A percentile compares a stretch with the other conserved stretches of the same genome.
Evolutionary conservation across 352 stramenopile species (phyloP).

Genomic region (Globisporangium paroecandrum): DNA sequence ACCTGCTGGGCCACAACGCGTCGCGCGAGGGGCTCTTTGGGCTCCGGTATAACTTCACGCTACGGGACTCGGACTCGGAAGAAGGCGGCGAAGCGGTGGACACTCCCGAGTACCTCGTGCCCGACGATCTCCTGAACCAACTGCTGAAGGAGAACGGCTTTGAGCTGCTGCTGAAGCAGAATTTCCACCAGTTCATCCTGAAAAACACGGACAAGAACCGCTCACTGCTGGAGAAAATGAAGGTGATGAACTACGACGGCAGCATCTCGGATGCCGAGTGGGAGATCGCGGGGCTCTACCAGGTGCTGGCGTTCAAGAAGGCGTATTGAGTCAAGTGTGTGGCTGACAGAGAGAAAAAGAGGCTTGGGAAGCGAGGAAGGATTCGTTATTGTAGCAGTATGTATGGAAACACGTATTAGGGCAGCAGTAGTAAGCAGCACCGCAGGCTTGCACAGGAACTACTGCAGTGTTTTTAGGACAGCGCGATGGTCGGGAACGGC

Average conservation of each 20-base stretch:
- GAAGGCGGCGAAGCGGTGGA: conserved; percentile 82
- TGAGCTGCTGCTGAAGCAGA: conserved; percentile 79
- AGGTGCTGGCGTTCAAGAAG: conserved; percentile 85
- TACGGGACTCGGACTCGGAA: conserved; percentile 72
- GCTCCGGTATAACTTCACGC: conserved; percentile 89
- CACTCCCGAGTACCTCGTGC: conserved; percentile 89
- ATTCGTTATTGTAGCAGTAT: conserved; percentile 15
- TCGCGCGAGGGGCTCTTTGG: conserved; percentile 61
- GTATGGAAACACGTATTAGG: conserved; percentile 6
- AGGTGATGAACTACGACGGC: conserved; percentile 83
- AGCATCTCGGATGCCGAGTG: conserved; percentile 84
- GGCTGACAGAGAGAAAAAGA: neutral
- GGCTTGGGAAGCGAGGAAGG: neutral
- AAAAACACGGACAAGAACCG: conserved; percentile 71
- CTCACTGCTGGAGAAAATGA: conserved; percentile 79
- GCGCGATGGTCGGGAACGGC: conserved; percentile 48
- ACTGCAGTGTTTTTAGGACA: conserved; percentile 23
- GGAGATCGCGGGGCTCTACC: conserved; percentile 83
- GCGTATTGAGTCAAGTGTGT: conserved; percentile 39
- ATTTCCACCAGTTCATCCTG: conserved; percentile 83
- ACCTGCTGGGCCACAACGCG: conserved; percentile 40
- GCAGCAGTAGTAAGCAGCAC: neutral
- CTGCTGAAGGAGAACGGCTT: conserved; percentile 75
- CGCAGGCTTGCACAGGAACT: neutral
- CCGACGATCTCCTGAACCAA: conserved; percentile 67